Conservation (phyloP, 345 rosid genomes). For the Atalantia buxifolia region DNA sequence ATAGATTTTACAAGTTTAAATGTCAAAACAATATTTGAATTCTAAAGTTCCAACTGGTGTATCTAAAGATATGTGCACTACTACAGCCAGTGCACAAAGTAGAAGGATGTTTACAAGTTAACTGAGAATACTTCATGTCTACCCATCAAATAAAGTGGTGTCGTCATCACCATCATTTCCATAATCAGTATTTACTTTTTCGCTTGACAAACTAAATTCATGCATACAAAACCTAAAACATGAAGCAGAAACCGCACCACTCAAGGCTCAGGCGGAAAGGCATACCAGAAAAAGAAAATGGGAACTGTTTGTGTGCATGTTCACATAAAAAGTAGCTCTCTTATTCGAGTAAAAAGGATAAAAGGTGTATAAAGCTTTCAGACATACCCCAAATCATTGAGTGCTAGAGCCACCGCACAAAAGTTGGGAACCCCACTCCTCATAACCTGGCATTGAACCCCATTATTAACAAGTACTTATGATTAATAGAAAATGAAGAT, state of each 20-base stretch:
- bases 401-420: conserved; percentile 91
- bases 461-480: neutral
- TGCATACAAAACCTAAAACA: neutral
- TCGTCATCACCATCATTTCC: neutral
- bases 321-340: neutral
- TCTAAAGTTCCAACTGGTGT: neutral
- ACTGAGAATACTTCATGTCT: neutral
- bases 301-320: neutral
- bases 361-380: neutral
- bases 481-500: neutral
- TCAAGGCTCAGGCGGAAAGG: neutral
- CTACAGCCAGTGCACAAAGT: neutral
- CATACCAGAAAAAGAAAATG: neutral
- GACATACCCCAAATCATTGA: conserved; percentile 74
- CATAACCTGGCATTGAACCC: conserved; percentile 47
- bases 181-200: neutral
- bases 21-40: neutral
- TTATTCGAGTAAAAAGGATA: neutral
- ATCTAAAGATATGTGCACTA: neutral
- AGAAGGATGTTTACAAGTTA: neutral
- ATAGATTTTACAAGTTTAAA: neutral
- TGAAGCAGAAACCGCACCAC: neutral
- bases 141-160: neutral
- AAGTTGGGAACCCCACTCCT: conserved; percentile 93
- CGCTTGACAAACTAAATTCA: neutral